A percentile compares a stretch with the other conserved stretches of the same genome.
These are phyloP conservation scores for Kwoniella newhampshirensis DNA, from an alignment of 768 basidiomycete genomes.

Conservation along the genomic window DNA sequence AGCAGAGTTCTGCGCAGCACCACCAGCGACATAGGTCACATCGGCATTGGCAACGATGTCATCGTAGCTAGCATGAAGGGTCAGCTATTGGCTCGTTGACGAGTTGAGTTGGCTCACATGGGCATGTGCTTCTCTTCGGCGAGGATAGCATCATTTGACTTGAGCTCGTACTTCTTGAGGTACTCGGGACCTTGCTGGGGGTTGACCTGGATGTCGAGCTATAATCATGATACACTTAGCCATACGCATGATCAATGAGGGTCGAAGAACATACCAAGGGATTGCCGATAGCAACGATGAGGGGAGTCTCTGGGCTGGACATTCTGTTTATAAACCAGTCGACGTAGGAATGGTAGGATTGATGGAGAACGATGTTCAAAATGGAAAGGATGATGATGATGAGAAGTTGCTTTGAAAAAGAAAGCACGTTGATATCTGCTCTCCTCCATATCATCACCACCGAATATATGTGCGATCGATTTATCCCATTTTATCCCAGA, in stretches of 20 bases:
- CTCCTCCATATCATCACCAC: too few relatives aligned
- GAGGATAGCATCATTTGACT: slow-evolving; percentile 93
- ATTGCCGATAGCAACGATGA: slow-evolving; percentile 89
- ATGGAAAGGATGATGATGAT: not conserved
- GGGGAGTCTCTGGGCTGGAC: slow-evolving; percentile 37
- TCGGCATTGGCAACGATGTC: slow-evolving; percentile 74
- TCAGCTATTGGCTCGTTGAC: not conserved
- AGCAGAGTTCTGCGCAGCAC: slow-evolving; percentile 94
- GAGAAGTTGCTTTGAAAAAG: too few relatives aligned
- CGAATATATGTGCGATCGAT: slow-evolving; percentile 2
- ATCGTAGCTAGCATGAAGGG: slow-evolving; percentile 66
- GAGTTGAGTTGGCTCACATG: slow-evolving; percentile 61
- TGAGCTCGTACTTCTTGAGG: slow-evolving; percentile 83
- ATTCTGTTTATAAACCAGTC: not conserved
- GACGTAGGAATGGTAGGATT: not conserved
- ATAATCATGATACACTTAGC: not conserved
- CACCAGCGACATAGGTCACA: slow-evolving; percentile 91
- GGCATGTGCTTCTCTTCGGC: slow-evolving; percentile 81
- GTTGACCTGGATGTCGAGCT: slow-evolving; percentile 81
- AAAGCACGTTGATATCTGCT: too few relatives aligned
- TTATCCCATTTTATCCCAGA: slow-evolving; percentile 17
- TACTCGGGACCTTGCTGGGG: slow-evolving; percentile 69
- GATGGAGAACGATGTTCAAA: slow-evolving; percentile 1
- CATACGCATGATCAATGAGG: not conserved
- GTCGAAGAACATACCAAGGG: slow-evolving; percentile 65